Conservation (phyloP, 2,329 filamentous ascomycete species). For the Zarea fungicola region DNA sequence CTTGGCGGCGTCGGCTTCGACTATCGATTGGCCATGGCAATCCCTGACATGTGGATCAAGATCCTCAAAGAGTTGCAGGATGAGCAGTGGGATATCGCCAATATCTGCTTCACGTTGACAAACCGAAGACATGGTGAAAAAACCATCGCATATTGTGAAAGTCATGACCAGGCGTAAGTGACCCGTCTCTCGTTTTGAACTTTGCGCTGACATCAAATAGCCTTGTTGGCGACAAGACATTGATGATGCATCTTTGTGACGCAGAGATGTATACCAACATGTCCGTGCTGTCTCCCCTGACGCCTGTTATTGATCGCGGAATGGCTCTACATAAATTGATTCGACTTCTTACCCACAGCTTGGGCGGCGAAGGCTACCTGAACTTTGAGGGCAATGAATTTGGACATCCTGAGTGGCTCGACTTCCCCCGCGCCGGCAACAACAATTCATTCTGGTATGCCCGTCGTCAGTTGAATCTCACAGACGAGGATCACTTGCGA, state of each 20-base stretch:
- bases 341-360: slow-evolving; percentile 79
- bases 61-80: slow-evolving; percentile 91
- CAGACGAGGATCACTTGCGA: slow-evolving; percentile 77
- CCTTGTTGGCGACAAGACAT: slow-evolving; percentile 89
- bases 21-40: slow-evolving; percentile 94
- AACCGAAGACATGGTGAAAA: slow-evolving; percentile 95
- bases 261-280: slow-evolving; percentile 98
- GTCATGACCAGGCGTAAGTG: slow-evolving; percentile 92
- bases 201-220: slow-evolving; percentile 39
- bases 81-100: slow-evolving; percentile 84
- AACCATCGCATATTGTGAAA: slow-evolving; percentile 96
- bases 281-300: slow-evolving; percentile 79
- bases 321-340: slow-evolving; percentile 98
- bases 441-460: slow-evolving; percentile 93
- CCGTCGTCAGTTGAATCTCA: slow-evolving; percentile 85
- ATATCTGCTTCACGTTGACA: slow-evolving; percentile 79
- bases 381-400: slow-evolving; percentile 99
- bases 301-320: slow-evolving; percentile 81
- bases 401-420: slow-evolving; percentile 96
- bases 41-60: slow-evolving; percentile 99
- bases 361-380: slow-evolving; percentile 94
- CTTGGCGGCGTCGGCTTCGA: slow-evolving; percentile 94
- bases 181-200: slow-evolving; percentile 16
- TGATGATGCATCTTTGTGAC: slow-evolving; percentile 98
- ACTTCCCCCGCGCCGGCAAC: slow-evolving; percentile 93